Evolutionary conservation across 2,329 filamentous ascomycete genomes (phyloP).

Genomic region (Xylaria sp.): DNA sequence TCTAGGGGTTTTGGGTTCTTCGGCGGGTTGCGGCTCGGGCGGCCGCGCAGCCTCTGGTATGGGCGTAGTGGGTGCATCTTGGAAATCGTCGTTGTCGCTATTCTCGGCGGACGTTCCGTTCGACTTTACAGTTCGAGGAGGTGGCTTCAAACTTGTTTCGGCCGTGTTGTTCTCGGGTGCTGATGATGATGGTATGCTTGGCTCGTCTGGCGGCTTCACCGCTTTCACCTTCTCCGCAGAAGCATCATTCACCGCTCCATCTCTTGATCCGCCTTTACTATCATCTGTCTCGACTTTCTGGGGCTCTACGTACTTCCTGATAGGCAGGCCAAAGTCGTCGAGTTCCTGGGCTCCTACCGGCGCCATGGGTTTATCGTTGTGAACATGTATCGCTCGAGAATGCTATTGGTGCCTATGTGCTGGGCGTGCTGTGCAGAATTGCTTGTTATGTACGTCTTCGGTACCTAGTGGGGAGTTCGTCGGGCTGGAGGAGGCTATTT

Average conservation of each 20-base stretch:
- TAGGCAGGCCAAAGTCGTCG: conserved; percentile 73
- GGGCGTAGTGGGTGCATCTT: conserved; percentile 41
- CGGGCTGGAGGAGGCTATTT: not conserved
- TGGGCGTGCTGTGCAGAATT: not conserved
- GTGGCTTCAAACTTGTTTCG: conserved; percentile 20
- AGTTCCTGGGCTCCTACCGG: conserved; percentile 48
- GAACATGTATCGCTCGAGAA: conserved; percentile 37
- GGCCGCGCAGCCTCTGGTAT: conserved; percentile 18
- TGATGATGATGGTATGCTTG: conserved; percentile 3
- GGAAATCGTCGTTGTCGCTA: conserved; percentile 45
- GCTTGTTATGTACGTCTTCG: not conserved
- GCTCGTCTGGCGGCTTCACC: conserved; percentile 12
- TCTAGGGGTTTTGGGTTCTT: conserved; percentile 32
- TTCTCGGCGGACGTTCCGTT: conserved; percentile 34
- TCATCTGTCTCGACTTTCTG: conserved; percentile 14
- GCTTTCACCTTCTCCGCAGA: conserved; percentile 1
- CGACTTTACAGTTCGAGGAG: conserved; percentile 21
- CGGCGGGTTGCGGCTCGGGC: conserved; percentile 12
- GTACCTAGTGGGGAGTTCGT: not conserved
- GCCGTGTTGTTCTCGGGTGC: conserved; percentile 1
- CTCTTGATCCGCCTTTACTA: conserved; percentile 6
- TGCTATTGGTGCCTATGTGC: conserved; percentile 26
- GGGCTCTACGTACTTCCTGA: conserved; percentile 52
- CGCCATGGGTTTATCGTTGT: conserved; percentile 34
- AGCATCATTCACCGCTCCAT: conserved; percentile 8